Evolutionary conservation across 2,329 filamentous ascomycete species (phyloP), one percentile per base, ranked within the genome.

Genomic region (Xylariaceae sp.): DNA sequence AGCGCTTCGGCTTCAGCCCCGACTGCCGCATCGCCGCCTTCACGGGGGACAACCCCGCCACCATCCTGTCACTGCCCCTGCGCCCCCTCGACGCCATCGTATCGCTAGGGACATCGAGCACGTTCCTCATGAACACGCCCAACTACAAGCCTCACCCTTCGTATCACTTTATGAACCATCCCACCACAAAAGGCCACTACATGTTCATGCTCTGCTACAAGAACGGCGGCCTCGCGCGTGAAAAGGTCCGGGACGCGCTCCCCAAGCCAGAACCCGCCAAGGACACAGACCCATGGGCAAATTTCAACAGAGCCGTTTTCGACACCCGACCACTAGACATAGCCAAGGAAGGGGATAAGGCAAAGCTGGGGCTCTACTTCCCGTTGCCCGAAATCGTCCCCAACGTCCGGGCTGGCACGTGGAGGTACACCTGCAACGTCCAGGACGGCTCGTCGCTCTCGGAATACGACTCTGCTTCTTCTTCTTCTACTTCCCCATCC

Each of bases 141-240:
- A 74, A 78, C 54, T 97, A 95, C 73, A 83, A 83, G 60, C 88
- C 92, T 2, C 83, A 96, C 57, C 85, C 88, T 3, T 78, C 85
- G 5, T 95, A 95, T 58, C 92, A 98, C 69, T 95, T 97, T 72
- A 94, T 97, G 77, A 95, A 96, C 69, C 89, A 97, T 64, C 92
- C 92, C 2, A 92, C 88, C 31, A 94, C 88, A 1, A 69, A 81
- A 0, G 88, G 85, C 1, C 76, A 96, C 44, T 96, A 94, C 74
- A 97, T 98, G 92, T 97, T 98, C 66, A 98, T 98, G 92, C 79
- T 98, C 24, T 98, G 92, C 73, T 98, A 97, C 72, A 97, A 97
- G 67, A 98, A 98, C 65, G 92, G 92, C 51, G 88, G 88, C 2
- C 78, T 97, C 1, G 90, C 92, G 2, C 84, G 92, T 31, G 92